phyloP scores from a whole-genome alignment of 2,329 filamentous ascomycete genomes.

The Monosporascus sp. region DNA sequence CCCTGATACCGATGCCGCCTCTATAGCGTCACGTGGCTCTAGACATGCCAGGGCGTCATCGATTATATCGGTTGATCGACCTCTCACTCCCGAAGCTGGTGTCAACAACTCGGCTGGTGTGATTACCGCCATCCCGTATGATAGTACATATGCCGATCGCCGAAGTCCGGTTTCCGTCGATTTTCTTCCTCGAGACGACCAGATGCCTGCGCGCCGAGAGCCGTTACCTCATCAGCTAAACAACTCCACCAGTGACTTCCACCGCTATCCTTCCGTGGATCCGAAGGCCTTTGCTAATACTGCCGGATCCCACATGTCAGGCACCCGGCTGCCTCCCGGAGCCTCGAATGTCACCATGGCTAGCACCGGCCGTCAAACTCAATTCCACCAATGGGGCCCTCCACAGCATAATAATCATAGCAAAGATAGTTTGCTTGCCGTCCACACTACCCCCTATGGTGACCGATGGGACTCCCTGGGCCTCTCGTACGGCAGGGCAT shows the following conservation, averaged over 20 bases:
- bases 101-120: constrained; percentile 74
- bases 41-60: constrained; percentile 72
- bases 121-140: constrained; percentile 85
- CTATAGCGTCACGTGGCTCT: constrained; percentile 63
- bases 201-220: constrained; percentile 59
- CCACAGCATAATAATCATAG: constrained; percentile 23
- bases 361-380: constrained; percentile 63
- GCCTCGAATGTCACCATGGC: constrained; percentile 65
- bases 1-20: constrained; percentile 55
- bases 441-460: constrained; percentile 43
- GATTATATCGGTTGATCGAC: constrained; percentile 64
- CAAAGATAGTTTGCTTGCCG: constrained; percentile 49
- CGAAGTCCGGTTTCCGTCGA: constrained; percentile 69
- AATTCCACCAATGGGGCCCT: constrained; percentile 74
- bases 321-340: constrained; percentile 54
- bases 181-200: constrained; percentile 63
- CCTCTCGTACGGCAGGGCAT: constrained; percentile 19
- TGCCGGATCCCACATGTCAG: constrained; percentile 52
- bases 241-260: constrained; percentile 71
- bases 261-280: constrained; percentile 80
- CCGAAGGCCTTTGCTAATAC: constrained; percentile 42
- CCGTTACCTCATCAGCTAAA: constrained; percentile 79
- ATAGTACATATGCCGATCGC: constrained; percentile 59
- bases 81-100: constrained; percentile 57
- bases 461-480: constrained; percentile 56